Evolutionary conservation across 31 red algal species (phyloP).

Genomic region (Odonthalia washingtoniensis): DNA sequence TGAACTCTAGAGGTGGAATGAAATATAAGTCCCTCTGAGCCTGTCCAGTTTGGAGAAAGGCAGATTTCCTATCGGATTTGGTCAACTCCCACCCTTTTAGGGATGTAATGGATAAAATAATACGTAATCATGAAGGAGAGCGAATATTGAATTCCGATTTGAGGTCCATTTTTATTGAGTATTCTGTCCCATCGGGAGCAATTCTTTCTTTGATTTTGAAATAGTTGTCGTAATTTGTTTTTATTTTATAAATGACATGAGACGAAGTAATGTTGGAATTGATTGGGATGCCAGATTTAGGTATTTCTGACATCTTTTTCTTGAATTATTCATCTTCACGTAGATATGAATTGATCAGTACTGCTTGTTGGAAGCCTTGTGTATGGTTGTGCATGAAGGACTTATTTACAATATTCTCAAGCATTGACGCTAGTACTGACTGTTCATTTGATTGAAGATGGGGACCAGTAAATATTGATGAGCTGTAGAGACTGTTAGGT

Average conservation of each 20-base stretch:
- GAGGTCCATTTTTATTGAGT: not conserved
- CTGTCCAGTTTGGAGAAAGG: no score
- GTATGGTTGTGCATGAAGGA: no score
- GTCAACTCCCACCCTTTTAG: not conserved
- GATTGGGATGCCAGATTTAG: no score
- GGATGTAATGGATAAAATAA: not conserved
- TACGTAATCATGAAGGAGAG: not conserved
- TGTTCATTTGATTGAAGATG: not conserved
- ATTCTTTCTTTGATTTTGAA: not conserved
- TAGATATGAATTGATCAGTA: not conserved
- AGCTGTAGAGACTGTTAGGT: not conserved
- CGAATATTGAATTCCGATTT: not conserved
- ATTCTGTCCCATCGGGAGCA: not conserved
- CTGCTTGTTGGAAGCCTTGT: not conserved
- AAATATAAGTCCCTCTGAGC: constrained; percentile 17
- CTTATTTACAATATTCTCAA: not conserved
- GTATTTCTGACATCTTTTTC: not conserved
- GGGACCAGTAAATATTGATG: not conserved
- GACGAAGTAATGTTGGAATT: constrained; percentile 28
- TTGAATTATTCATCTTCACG: not conserved
- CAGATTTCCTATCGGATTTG: not conserved
- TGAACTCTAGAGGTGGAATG: not conserved
- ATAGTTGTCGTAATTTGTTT: not conserved
- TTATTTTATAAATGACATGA: constrained; percentile 28
- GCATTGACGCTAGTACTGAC: not conserved